Evolutionary conservation across 768 basidiomycete species (phyloP).

Genomic region (Obba rivulosa): DNA sequence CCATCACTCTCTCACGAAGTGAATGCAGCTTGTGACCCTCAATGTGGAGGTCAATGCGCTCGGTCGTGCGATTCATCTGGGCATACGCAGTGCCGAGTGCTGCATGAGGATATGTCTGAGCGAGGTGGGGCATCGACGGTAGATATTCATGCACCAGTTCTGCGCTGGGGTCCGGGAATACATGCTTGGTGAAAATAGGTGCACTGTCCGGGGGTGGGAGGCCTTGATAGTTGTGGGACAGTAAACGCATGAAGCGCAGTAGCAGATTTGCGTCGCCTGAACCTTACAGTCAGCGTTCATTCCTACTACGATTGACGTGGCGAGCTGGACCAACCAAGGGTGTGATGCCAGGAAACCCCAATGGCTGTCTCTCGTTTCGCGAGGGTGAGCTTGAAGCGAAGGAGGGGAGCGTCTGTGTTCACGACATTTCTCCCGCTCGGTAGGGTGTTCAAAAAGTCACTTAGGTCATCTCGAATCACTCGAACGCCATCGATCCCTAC

Average conservation of each 20-base stretch:
- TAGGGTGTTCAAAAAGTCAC: neutral
- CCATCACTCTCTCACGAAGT: neutral
- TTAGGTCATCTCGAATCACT: slow-evolving; percentile 8
- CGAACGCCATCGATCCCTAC: neutral
- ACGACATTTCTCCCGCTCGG: neutral
- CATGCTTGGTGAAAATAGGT: slow-evolving; percentile 23
- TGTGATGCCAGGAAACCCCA: slow-evolving; percentile 31
- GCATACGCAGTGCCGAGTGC: slow-evolving; percentile 16
- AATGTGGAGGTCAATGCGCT: slow-evolving; percentile 2
- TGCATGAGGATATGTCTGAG: slow-evolving; percentile 7
- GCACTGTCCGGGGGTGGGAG: neutral
- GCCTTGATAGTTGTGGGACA: slow-evolving; percentile 27
- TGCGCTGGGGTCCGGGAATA: slow-evolving; percentile 14
- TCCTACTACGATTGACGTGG: neutral
- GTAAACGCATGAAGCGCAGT: slow-evolving; percentile 22
- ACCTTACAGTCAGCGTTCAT: neutral
- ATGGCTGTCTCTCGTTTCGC: slow-evolving; percentile 22
- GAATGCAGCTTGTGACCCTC: neutral
- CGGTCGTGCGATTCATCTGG: slow-evolving; percentile 2
- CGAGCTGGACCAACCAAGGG: slow-evolving; percentile 20
- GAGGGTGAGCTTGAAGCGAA: slow-evolving; percentile 24
- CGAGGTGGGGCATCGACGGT: slow-evolving; percentile 23
- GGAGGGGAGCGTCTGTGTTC: slow-evolving; percentile 1
- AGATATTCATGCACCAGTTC: slow-evolving; percentile 11
- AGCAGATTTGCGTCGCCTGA: slow-evolving; percentile 26